Evolutionary conservation across 805 yeast genomes (phyloP).

Genomic region (Candida dendrica): DNA sequence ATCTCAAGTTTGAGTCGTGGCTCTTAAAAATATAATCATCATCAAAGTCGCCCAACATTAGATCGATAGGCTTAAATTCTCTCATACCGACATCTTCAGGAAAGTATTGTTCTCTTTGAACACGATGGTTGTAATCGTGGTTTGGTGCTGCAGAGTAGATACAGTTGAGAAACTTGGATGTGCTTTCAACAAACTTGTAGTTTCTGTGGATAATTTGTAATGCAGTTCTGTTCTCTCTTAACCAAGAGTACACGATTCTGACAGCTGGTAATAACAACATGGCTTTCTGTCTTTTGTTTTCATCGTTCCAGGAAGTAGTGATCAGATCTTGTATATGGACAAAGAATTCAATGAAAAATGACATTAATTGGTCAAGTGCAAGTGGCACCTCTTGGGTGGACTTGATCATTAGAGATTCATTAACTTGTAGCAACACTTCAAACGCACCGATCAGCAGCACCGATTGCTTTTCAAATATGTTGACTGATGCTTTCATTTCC

Average conservation of each 20-base stretch:
- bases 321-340: slow-evolving; percentile 25
- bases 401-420: neutral
- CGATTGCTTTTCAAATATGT: slow-evolving; percentile 24
- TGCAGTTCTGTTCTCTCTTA: slow-evolving; percentile 41
- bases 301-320: slow-evolving; percentile 22
- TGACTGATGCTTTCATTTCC: slow-evolving; percentile 7
- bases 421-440: slow-evolving; percentile 11
- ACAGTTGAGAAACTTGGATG: slow-evolving; percentile 24
- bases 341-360: slow-evolving; percentile 35
- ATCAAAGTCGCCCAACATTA: slow-evolving; percentile 52
- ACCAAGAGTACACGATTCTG: slow-evolving; percentile 51
- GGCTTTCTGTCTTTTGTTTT: slow-evolving; percentile 9
- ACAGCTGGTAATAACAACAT: slow-evolving; percentile 27
- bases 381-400: neutral
- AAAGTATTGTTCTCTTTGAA: slow-evolving; percentile 47
- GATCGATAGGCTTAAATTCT: slow-evolving; percentile 51
- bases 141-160: slow-evolving; percentile 11
- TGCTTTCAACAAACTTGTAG: slow-evolving; percentile 22
- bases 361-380: slow-evolving; percentile 12
- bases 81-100: slow-evolving; percentile 57
- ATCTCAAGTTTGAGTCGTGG: slow-evolving; percentile 8
- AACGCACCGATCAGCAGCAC: slow-evolving; percentile 32
- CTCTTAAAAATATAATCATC: slow-evolving; percentile 27
- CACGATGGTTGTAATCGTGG: slow-evolving; percentile 22
- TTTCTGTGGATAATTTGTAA: slow-evolving; percentile 27